phyloP scores from a whole-genome alignment of 2,329 filamentous ascomycete species.

The Calonectria pseudoreteaudii region DNA sequence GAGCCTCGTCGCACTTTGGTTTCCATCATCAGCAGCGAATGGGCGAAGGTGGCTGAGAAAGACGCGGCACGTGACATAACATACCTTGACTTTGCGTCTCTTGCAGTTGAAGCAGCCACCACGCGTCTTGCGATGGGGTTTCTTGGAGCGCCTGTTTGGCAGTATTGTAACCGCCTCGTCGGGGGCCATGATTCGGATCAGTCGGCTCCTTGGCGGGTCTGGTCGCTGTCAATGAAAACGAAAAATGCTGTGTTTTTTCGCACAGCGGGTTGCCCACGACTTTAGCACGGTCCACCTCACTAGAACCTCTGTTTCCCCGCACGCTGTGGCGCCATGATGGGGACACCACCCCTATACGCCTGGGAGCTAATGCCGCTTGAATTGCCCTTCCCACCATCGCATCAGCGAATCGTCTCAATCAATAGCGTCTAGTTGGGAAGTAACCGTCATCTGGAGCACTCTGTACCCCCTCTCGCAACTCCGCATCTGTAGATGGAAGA shows the following conservation, averaged over 20 bases:
- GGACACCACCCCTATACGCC: background rate
- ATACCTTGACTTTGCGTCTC: constrained; percentile 14
- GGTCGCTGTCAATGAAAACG: background rate
- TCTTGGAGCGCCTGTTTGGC: background rate
- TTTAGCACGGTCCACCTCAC: background rate
- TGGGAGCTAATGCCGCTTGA: too few relatives aligned
- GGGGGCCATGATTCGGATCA: background rate
- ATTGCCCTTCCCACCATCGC: too few relatives aligned
- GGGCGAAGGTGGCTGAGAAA: background rate
- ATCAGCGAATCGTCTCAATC: too few relatives aligned
- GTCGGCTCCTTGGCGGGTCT: background rate
- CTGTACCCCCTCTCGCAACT: background rate
- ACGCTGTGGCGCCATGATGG: background rate
- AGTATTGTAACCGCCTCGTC: background rate
- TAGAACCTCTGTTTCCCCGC: background rate
- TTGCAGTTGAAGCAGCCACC: constrained; percentile 12
- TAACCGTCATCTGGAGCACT: too few relatives aligned
- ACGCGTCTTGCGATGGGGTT: background rate
- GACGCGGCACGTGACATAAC: background rate
- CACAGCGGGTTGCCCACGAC: background rate
- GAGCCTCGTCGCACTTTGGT: constrained; percentile 15
- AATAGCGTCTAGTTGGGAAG: too few relatives aligned
- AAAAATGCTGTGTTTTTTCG: background rate
- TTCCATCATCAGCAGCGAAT: background rate
- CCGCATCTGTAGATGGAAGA: background rate